Base-by-base conservation (phyloP, 345 rosid species). In the Microcos paniculata region DNA sequence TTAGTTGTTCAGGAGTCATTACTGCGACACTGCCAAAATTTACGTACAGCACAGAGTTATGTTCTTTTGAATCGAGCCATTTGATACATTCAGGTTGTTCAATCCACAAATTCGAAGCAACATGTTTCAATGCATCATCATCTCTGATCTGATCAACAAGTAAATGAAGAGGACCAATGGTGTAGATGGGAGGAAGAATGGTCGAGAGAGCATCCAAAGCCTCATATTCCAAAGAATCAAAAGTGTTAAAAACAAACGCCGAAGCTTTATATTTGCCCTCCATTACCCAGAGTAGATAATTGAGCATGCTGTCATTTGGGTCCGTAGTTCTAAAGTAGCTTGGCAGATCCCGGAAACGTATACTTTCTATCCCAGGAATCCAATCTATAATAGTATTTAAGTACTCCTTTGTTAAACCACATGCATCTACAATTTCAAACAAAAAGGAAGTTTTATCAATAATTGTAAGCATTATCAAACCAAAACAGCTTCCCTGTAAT, bases 341-440 rank as follows among this genome's bases (percentile, higher is more conserved):
- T 3, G 87, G 87, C 19, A 84, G 56, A 56, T 86, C 87, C 70
- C 67, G 78, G 0, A 86, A n/a, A 4, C 87, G 79, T 1, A 74
- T 78, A 76, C 73, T 71, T 19, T 26, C 73, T 82, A 78, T 42
- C 26, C 84, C 85, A 0, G 81, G 85, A 57, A 87, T 78, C 88
- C 88, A 80, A 23, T 84, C 85, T 11, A 84, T n/a, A 46, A 69
- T 35, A 24, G 16, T 62, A 55, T 46, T 19, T 46, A 46, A 46
- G 14, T 46, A 46, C 14, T 46, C 51, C 51, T 46, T 46, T 15
- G 51, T 46, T 46, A 15, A 13, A 14, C 18, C 51, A 14, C 51
- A 13, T 46, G 19, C 51, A 46, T 46, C 51, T 46, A 19, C 51
- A 3, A 15, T 46, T 46, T 46, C 19, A 14, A 46, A 46, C 51